Percentiles rank a stretch among this genome's conserved stretches.
Conservation (phyloP, 305 asterid genomes). For the Solanum chacoense region DNA sequence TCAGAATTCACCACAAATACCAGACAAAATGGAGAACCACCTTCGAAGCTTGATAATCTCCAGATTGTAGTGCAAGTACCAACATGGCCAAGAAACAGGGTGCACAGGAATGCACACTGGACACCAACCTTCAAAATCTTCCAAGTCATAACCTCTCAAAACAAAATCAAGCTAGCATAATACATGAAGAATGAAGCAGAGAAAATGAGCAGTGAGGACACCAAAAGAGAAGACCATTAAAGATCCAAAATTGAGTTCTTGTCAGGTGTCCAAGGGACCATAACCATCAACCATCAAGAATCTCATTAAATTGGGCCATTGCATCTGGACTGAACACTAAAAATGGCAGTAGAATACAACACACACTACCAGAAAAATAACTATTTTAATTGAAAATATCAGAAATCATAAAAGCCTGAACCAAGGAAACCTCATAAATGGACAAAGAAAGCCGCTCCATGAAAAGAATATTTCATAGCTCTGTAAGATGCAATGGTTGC, state of each 20-base stretch:
- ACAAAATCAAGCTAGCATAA: neutral
- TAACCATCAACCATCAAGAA: neutral
- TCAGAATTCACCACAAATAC: neutral
- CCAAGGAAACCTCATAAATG: neutral
- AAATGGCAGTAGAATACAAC: neutral
- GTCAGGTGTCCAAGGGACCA: neutral
- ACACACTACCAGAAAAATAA: neutral
- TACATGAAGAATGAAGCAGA: neutral
- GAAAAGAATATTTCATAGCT: neutral
- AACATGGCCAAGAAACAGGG: neutral
- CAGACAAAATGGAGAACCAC: neutral
- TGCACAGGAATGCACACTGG: neutral
- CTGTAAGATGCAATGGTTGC: neutral
- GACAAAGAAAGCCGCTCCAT: neutral
- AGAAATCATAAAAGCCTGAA: neutral
- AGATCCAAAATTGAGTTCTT: neutral
- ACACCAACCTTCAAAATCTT: neutral
- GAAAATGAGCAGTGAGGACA: neutral
- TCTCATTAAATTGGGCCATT: neutral
- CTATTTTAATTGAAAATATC: neutral
- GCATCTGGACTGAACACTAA: neutral
- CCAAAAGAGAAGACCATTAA: neutral
- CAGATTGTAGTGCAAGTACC: neutral
- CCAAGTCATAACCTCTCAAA: neutral
- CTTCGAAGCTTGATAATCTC: neutral